These are phyloP conservation scores for Boletellus ananiceps DNA, from an alignment of 768 basidiomycete species.

Conservation along the genomic window DNA sequence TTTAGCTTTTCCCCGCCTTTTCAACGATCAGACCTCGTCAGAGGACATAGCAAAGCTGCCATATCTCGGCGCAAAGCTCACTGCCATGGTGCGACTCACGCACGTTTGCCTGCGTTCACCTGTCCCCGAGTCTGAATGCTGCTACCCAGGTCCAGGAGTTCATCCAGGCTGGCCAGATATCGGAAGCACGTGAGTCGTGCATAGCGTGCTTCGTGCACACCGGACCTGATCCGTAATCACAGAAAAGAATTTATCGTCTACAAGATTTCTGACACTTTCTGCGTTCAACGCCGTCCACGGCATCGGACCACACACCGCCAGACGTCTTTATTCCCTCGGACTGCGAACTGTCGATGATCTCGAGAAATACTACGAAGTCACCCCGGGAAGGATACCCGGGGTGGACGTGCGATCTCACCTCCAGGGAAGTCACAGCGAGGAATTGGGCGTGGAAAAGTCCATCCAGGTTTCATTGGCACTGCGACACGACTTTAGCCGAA, in stretches of 20 bases:
- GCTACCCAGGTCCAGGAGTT: conserved; percentile 58
- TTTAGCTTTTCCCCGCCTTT: conserved; percentile 45
- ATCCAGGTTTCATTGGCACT: conserved; percentile 59
- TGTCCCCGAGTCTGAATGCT: not conserved
- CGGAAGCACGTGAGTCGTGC: conserved; percentile 46
- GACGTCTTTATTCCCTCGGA: conserved; percentile 58
- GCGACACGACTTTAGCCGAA: conserved; percentile 49
- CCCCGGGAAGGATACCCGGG: conserved; percentile 34
- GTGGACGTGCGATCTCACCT: conserved; percentile 18
- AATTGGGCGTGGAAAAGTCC: conserved; percentile 33
- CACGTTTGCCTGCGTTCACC: not conserved
- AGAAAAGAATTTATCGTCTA: conserved; percentile 46
- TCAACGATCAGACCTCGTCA: conserved; percentile 36
- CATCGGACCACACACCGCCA: conserved; percentile 68
- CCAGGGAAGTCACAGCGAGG: conserved; percentile 13
- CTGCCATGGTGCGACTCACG: conserved; percentile 39
- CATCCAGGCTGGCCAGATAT: conserved; percentile 47
- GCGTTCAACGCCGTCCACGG: conserved; percentile 64
- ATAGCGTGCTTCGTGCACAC: conserved; percentile 7
- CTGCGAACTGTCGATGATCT: conserved; percentile 68
- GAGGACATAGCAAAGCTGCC: conserved; percentile 42
- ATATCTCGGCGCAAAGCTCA: conserved; percentile 47
- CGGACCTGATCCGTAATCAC: conserved; percentile 1
- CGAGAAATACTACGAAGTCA: conserved; percentile 51
- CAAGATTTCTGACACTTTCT: conserved; percentile 54